phyloP scores from a whole-genome alignment of 352 stramenopile genomes.

The Phytophthora tubulina region DNA sequence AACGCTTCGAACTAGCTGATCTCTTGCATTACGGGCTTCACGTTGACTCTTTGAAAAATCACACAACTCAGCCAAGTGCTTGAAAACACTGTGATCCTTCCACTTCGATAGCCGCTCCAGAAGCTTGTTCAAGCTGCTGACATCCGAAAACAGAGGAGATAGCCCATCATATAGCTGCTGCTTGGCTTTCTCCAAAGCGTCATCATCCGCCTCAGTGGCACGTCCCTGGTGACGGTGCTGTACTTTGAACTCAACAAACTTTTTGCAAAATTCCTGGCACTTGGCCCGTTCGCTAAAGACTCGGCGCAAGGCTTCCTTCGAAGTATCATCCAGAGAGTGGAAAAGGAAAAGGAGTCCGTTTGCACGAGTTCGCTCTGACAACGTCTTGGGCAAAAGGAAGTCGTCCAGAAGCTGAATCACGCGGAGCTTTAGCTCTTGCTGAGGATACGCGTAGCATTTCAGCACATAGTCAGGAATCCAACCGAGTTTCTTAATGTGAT shows the following conservation, averaged over 20 bases:
- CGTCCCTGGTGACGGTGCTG: constrained; percentile 44
- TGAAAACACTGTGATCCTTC: constrained; percentile 87
- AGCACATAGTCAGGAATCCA: constrained; percentile 89
- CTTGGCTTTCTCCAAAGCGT: constrained; percentile 39
- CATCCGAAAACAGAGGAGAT: constrained; percentile 67
- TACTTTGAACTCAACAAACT: constrained; percentile 65
- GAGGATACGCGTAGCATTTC: constrained; percentile 88
- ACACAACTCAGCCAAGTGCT: constrained; percentile 71
- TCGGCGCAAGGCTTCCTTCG: constrained; percentile 78
- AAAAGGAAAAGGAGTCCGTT: constrained; percentile 83
- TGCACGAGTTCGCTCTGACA: constrained; percentile 58
- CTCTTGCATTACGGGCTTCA: constrained; percentile 61
- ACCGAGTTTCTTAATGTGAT: constrained; percentile 69
- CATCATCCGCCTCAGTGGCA: constrained; percentile 15
- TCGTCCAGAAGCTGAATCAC: constrained; percentile 88
- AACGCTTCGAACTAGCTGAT: constrained; percentile 80
- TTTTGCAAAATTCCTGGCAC: constrained; percentile 44
- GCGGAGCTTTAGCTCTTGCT: constrained; percentile 85
- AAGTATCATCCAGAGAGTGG: constrained; percentile 64
- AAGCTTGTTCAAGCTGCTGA: constrained; percentile 59
- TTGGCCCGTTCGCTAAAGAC: constrained; percentile 72
- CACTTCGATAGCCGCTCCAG: constrained; percentile 71
- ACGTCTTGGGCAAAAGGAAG: constrained; percentile 80
- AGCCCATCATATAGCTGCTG: constrained; percentile 52
- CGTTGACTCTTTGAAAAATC: constrained; percentile 56